Percentiles rank a stretch among this genome's conserved stretches.
Conservation (phyloP, 257 asterid species). For the Apocynum venetum region DNA sequence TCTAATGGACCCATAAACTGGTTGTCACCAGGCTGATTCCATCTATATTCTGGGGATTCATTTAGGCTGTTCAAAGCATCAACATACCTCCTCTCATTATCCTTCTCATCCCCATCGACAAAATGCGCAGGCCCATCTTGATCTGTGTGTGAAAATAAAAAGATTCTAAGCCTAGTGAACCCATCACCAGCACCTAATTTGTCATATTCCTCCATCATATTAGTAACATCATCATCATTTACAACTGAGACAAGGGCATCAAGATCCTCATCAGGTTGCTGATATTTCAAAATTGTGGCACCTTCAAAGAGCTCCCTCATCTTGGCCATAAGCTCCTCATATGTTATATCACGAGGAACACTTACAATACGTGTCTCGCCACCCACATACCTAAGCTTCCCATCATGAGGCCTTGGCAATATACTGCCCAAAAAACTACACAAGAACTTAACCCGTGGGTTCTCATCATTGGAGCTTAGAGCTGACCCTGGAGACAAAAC, state of each 20-base stretch:
- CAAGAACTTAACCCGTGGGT: conserved; percentile 74
- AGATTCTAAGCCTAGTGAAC: conserved; percentile 82
- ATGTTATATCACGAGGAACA: conserved; percentile 68
- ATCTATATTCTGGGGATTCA: conserved; percentile 76
- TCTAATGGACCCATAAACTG: conserved; percentile 46
- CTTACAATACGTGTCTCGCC: conserved; percentile 92
- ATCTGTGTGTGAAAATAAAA: conserved; percentile 58
- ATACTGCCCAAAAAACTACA: conserved; percentile 91
- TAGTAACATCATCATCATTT: conserved; percentile 89
- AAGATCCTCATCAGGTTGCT: conserved; percentile 98
- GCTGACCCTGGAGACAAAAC: conserved; percentile 38
- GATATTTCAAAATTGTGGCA: conserved; percentile 68
- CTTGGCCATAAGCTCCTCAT: conserved; percentile 78
- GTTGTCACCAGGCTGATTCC: conserved; percentile 47
- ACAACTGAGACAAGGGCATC: conserved; percentile 97
- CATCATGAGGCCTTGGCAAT: conserved; percentile 94
- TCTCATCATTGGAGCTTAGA: conserved; percentile 53
- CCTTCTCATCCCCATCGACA: conserved; percentile 88
- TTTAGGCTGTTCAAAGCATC: conserved; percentile 94
- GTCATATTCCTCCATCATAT: conserved; percentile 99
- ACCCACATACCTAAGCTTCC: conserved; percentile 93
- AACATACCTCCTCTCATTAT: conserved; percentile 85
- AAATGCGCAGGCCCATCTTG: conserved; percentile 75
- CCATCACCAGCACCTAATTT: conserved; percentile 82
- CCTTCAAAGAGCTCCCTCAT: conserved; percentile 92